phyloP scores from a whole-genome alignment of 2,329 filamentous ascomycete species.

The Amesomyces nigricolor region DNA sequence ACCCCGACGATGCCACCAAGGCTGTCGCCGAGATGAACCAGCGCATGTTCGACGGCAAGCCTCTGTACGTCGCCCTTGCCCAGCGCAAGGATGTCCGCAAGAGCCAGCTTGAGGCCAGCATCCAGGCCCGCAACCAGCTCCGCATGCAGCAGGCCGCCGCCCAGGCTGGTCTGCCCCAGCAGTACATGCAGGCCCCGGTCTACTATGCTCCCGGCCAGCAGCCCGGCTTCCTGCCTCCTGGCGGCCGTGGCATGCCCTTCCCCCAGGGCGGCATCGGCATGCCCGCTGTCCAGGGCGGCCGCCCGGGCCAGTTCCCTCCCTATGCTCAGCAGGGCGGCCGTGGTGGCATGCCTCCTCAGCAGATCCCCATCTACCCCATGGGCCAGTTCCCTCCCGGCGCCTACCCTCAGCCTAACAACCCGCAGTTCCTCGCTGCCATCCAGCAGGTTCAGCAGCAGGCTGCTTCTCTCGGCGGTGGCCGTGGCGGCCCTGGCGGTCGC shows the following conservation, averaged over 20 bases:
- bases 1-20: slow-evolving; percentile 98
- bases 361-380: slow-evolving; percentile 81
- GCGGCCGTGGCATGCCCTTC: slow-evolving; percentile 62
- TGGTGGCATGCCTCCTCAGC: slow-evolving; percentile 74
- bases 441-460: slow-evolving; percentile 62
- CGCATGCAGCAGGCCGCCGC: slow-evolving; percentile 97
- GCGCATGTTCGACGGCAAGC: slow-evolving; percentile 96
- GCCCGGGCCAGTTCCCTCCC: slow-evolving; percentile 78
- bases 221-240: slow-evolving; percentile 61
- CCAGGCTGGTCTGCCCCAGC: slow-evolving; percentile 79
- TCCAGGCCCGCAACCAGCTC: slow-evolving; percentile 97
- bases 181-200: slow-evolving; percentile 83
- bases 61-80: slow-evolving; percentile 92
- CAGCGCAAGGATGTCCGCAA: slow-evolving; percentile 99
- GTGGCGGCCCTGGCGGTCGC: slow-evolving; percentile 62
- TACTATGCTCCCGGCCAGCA: slow-evolving; percentile 85
- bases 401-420: slow-evolving; percentile 74
- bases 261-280: slow-evolving; percentile 58
- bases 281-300: slow-evolving; percentile 70
- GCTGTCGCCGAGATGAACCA: slow-evolving; percentile 99
- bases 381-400: slow-evolving; percentile 73
- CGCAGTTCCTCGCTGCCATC: slow-evolving; percentile 75
- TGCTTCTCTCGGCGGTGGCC: slow-evolving; percentile 42
- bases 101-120: slow-evolving; percentile 97
- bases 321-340: slow-evolving; percentile 86